A percentile compares a stretch with the other conserved stretches of the same genome.
Conservation (phyloP, 768 basidiomycete genomes). For the Rhizopogon vulgaris region DNA sequence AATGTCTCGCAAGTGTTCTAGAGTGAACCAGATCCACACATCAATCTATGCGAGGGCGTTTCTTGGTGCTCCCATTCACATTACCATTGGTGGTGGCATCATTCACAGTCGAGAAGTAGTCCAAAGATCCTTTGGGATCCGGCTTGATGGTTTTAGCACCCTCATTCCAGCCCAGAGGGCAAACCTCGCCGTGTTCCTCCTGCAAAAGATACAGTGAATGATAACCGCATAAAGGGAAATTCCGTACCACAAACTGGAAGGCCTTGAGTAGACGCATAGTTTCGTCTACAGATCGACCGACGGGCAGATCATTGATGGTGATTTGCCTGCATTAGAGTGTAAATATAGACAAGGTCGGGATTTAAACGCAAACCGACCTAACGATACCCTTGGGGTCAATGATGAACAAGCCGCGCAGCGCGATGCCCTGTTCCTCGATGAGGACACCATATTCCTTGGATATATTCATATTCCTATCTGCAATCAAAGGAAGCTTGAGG, state of each 20-base stretch:
- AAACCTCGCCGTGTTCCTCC: constrained; percentile 90
- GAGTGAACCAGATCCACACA: background rate
- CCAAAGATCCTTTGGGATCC: constrained; percentile 64
- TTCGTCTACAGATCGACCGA: constrained; percentile 94
- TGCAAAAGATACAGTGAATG: constrained; percentile 19
- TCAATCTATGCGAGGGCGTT: constrained; percentile 53
- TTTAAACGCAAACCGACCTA: constrained; percentile 33
- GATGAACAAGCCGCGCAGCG: constrained; percentile 82
- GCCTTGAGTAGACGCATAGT: constrained; percentile 87
- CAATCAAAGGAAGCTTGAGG: constrained; percentile 77
- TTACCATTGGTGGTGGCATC: constrained; percentile 23
- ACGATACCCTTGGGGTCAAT: constrained; percentile 80
- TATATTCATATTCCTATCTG: constrained; percentile 75
- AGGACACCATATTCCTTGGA: constrained; percentile 84
- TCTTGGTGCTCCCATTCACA: constrained; percentile 42
- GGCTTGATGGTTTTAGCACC: constrained; percentile 79
- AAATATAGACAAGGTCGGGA: background rate
- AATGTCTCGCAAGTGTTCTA: background rate
- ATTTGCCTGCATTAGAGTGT: constrained; percentile 50
- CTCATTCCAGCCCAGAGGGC: constrained; percentile 87
- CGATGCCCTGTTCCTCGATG: constrained; percentile 82
- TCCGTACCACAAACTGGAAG: constrained; percentile 79
- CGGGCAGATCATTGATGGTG: constrained; percentile 88
- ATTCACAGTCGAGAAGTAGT: constrained; percentile 52
- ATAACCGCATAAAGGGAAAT: background rate